Evolutionary conservation across 768 basidiomycete species (phyloP).

Genomic region (Panellus pusillus): DNA sequence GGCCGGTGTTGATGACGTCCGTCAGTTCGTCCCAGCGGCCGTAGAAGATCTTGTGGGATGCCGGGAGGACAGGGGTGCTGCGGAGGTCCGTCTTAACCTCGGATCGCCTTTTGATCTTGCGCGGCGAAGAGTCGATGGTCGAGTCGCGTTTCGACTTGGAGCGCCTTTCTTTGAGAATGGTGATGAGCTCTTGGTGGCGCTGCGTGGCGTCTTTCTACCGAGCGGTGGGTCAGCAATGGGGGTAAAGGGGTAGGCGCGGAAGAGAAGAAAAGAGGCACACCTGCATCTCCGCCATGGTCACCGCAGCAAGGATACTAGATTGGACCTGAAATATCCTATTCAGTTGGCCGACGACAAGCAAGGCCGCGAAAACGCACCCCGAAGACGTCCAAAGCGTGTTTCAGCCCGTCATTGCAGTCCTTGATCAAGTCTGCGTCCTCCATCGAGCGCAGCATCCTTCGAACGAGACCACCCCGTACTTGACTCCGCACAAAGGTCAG

Average conservation of each 20-base stretch:
- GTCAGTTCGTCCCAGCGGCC: conserved; percentile 9
- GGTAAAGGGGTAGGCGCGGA: background rate
- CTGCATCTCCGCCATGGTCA: conserved; percentile 19
- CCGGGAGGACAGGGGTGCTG: conserved; percentile 5
- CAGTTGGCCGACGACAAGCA: background rate
- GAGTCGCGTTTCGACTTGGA: conserved; percentile 2
- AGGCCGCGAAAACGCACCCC: conserved; percentile 2
- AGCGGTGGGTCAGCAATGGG: background rate
- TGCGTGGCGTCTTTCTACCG: conserved; percentile 11
- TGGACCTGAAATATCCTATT: conserved; percentile 7
- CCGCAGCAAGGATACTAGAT: conserved; percentile 14
- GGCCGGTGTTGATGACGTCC: conserved; percentile 5
- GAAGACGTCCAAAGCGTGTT: conserved; percentile 17
- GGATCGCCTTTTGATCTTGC: conserved; percentile 5
- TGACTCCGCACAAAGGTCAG: conserved; percentile 11
- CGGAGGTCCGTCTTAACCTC: background rate
- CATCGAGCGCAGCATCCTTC: conserved; percentile 12
- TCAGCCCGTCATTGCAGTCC: conserved; percentile 12
- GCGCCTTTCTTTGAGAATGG: conserved; percentile 16
- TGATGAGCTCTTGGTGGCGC: conserved; percentile 17
- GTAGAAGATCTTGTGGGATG: conserved; percentile 17
- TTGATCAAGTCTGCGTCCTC: conserved; percentile 16
- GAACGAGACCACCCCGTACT: conserved; percentile 5
- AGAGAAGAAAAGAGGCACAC: background rate
- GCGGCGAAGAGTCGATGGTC: background rate